Conservation (phyloP, 202 grass and related monocot species). For the Dendrocalamus latiflorus region DNA sequence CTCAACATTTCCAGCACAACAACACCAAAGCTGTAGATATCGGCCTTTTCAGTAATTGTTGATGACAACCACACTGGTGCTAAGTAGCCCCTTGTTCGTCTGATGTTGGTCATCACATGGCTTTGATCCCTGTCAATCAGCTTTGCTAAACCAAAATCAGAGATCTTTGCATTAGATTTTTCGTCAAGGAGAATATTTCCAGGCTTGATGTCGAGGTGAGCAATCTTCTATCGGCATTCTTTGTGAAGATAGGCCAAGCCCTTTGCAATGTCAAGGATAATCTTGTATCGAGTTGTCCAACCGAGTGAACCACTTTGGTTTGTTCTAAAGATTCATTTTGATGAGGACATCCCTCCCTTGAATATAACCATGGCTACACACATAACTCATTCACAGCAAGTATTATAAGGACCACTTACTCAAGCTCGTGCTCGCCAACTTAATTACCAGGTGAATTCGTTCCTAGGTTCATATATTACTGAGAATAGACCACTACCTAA, state of each 20-base stretch:
- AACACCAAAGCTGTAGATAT: slow-evolving; percentile 80
- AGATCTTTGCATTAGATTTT: slow-evolving; percentile 73
- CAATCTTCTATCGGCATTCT: slow-evolving; percentile 77
- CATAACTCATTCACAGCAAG: too few species aligned
- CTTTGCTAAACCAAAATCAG: slow-evolving; percentile 82
- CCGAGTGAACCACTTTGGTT: slow-evolving; percentile 44
- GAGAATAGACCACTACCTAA: too few species aligned
- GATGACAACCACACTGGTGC: slow-evolving; percentile 85
- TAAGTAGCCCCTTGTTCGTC: slow-evolving; percentile 77
- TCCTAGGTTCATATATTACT: too few species aligned
- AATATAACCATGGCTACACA: too few species aligned
- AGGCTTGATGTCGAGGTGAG: slow-evolving; percentile 81
- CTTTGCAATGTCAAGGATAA: slow-evolving; percentile 65
- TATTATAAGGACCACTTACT: too few species aligned
- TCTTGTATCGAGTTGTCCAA: slow-evolving; percentile 65
- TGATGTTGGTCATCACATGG: slow-evolving; percentile 77
- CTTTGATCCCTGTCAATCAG: slow-evolving; percentile 86
- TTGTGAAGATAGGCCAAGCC: slow-evolving; percentile 75
- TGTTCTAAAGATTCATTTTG: too few species aligned
- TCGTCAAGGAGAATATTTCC: slow-evolving; percentile 81
- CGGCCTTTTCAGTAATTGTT: slow-evolving; percentile 75
- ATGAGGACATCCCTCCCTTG: too few species aligned
- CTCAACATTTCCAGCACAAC: slow-evolving; percentile 63
- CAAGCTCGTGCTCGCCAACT: too few species aligned
- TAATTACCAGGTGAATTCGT: too few species aligned